Evolutionary conservation across 441 rosid species (phyloP), one percentile per base, ranked within the genome.

Genomic region (Macaranga tanarius): DNA sequence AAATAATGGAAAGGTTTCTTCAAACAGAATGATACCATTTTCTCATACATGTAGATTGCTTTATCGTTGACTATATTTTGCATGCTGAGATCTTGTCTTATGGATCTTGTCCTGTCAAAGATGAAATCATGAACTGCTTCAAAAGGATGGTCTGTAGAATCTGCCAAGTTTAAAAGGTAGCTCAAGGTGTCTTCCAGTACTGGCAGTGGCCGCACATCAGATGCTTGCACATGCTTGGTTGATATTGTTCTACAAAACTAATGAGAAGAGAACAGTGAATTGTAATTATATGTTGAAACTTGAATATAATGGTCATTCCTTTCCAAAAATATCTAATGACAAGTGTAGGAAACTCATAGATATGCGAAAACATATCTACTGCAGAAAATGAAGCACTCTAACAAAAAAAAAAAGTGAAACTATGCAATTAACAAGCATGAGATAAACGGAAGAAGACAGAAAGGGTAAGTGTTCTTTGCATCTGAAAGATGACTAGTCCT

Each of bases 201-300:
- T 0, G 92, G 72, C 38, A 90, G 87, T 0, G 97, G 94, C 74
- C 97, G 87, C 62, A 94, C 74, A 83, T 92, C 97, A 12, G 91
- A 88, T 20, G 83, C 63, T 59, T 72, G 84, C 71, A 80, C 71
- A 76, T 87, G 74, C 64, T 81, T 86, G 45, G 81, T 77, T 54
- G 95, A 89, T 76, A 94, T 88, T 31, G 97, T 94, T 80, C 99
- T 89, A 88, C 97, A 94, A 84, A 94, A 94, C 99, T 94, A 84
- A 75, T 65, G 67, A 80, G 47, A 65, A 59, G 65, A 47, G 47
- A 61, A 75, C 69, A 19, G 73, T 52, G 65, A 70, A 47, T 76
- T 4, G 13, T 22, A 15, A 42, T 48, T 65, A 3, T 25, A 62
- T 50, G 67, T 75, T 62, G 78, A 54, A 56, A 58, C 61, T 62